Conservation (phyloP, 169 alveolate species). For the Theileria parva region DNA sequence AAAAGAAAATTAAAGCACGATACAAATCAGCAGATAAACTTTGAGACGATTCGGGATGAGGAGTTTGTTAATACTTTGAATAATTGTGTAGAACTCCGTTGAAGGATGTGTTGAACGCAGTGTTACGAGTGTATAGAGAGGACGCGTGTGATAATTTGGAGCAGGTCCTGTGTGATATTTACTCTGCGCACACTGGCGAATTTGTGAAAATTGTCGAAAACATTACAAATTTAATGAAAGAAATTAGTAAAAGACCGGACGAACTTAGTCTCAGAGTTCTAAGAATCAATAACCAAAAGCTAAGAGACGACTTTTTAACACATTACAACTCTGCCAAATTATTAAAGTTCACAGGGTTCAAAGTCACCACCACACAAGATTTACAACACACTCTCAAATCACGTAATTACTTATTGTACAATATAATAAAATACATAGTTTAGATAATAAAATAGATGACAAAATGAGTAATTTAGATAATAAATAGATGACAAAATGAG, state of each 20-base stretch:
- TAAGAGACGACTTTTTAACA: constrained; percentile 34
- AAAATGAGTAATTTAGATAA: too few species aligned
- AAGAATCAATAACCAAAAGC: constrained; percentile 45
- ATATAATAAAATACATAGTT: too few species aligned
- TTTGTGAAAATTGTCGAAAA: constrained; percentile 27
- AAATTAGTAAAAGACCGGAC: constrained; percentile 50
- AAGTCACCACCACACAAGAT: constrained; percentile 39
- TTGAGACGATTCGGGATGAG: constrained; percentile 8
- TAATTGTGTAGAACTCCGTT: neutral
- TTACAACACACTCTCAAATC: constrained; percentile 15
- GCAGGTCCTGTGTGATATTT: constrained; percentile 11
- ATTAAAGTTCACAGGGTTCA: constrained; percentile 53
- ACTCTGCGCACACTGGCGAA: constrained; percentile 17
- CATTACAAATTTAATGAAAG: constrained; percentile 18
- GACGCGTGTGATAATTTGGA: constrained; percentile 42
- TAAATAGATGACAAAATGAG: too few species aligned
- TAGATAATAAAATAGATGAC: too few species aligned
- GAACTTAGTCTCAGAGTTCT: constrained; percentile 33
- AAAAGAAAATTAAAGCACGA: constrained; percentile 16
- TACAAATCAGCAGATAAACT: neutral
- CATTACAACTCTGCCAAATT: constrained; percentile 33
- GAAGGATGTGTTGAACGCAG: neutral
- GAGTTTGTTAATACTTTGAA: neutral
- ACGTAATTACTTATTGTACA: too few species aligned
- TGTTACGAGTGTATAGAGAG: constrained; percentile 31